Evolutionary conservation across 768 basidiomycete genomes (phyloP), one percentile per base, ranked within the genome.

Genomic region (Erythrobasidium yunnanense): DNA sequence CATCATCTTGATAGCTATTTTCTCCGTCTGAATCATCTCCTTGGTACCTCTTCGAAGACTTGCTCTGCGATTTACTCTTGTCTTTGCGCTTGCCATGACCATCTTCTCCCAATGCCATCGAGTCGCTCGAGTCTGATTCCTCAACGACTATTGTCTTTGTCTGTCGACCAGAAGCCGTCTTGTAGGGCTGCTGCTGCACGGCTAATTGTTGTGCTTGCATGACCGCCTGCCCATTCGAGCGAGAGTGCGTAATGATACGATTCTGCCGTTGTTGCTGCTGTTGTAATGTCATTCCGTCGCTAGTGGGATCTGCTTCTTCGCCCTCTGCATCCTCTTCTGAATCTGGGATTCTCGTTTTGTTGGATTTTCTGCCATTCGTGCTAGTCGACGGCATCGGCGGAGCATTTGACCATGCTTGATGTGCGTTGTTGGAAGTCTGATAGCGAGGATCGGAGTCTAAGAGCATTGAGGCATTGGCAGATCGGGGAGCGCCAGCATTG

Each of bases 281-380:
- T 25, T 51, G 11, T 51, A 25, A 15, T 51, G 49, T 8, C 49
- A 51, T n/a, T n/a, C n/a, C 13, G 49, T 18, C 11, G 17, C 17
- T 8, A 13, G 49, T 18, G 49, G n/a, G 38, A 11, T 42, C 38
- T 42, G 38, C 55, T 13, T 58, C 45, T 15, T 58, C 56, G n/a
- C 45, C 56, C 25, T 58, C 56, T 47, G 32, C 56, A 23, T 30
- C 55, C 23, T 58, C 35, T 18, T 55, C 30, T 18, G 54, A 55
- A 20, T 55, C 35, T 2, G 25, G 35, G n/a, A 35, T 29, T 23
- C 51, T 17, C 20, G 4, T 7, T 6, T 22, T 52, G 8, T 23
- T 52, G 17, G n/a, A 52, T 3, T 32, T 32, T n/a, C n/a, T n/a
- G 38, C 11, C 38, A n/a, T n/a, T 11, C 38, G 11, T 42, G 38